phyloP scores from a whole-genome alignment of 345 rosid species.

The Ceriops tagal region DNA sequence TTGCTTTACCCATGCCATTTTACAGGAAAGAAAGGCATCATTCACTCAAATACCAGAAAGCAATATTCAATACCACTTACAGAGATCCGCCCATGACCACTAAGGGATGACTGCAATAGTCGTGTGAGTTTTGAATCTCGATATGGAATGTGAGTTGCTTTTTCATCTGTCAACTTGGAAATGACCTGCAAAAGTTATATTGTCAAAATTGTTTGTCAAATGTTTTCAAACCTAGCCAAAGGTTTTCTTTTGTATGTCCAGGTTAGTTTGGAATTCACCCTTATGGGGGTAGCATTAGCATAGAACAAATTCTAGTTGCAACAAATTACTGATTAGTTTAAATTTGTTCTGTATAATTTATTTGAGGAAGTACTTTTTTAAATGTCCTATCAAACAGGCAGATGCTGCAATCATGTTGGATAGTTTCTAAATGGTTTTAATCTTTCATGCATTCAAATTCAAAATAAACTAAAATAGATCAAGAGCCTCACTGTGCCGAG shows the following conservation, averaged over 20 bases:
- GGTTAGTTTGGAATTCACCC: conserved; percentile 1
- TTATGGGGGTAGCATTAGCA: conserved; percentile 1
- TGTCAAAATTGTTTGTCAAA: conserved; percentile 2
- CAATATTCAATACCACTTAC: conserved; percentile 34
- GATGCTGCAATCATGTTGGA: background rate
- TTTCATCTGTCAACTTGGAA: conserved; percentile 61
- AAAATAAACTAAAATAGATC: background rate
- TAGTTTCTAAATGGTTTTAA: background rate
- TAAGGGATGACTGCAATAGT: conserved; percentile 66
- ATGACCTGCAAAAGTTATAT: conserved; percentile 44
- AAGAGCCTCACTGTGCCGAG: conserved; percentile 59
- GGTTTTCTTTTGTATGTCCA: background rate
- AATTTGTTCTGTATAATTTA: too few relatives aligned
- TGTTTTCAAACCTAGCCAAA: background rate
- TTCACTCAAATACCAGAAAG: background rate
- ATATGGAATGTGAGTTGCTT: conserved; percentile 62
- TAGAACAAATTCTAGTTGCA: background rate
- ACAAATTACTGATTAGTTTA: background rate
- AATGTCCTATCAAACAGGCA: background rate
- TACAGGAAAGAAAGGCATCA: too few relatives aligned
- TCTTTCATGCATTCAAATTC: background rate
- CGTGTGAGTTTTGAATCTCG: conserved; percentile 78
- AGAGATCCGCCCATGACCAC: conserved; percentile 66
- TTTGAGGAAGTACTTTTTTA: background rate
- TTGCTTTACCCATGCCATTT: too few relatives aligned